Conservation (phyloP, 768 basidiomycete genomes). For the Naganishia randhawae region DNA sequence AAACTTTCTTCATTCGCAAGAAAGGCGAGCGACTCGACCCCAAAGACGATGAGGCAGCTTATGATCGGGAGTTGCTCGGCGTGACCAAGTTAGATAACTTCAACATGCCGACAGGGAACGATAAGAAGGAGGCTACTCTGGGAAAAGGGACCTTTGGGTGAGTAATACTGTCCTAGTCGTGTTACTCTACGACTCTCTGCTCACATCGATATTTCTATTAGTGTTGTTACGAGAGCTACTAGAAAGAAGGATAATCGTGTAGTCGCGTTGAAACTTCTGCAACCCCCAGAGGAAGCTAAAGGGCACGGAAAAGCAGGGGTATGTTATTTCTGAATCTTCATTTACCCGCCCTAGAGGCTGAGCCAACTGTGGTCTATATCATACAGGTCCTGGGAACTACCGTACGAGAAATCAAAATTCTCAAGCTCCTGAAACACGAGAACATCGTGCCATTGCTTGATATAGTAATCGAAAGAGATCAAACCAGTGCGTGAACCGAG, state of each 20-base stretch:
- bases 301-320: conserved; percentile 15
- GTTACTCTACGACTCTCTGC: not conserved
- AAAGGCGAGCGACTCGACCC: conserved; percentile 22
- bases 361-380: not conserved
- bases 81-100: conserved; percentile 22
- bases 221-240: conserved; percentile 28
- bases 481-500: conserved; percentile 15
- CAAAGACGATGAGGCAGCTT: conserved; percentile 14
- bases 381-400: conserved; percentile 76
- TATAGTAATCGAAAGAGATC: conserved; percentile 70
- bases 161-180: not conserved
- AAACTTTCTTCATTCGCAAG: not conserved
- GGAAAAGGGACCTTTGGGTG: conserved; percentile 33
- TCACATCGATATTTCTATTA: not conserved
- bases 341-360: not conserved
- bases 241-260: conserved; percentile 10
- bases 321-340: not conserved
- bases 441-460: conserved; percentile 83
- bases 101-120: conserved; percentile 9
- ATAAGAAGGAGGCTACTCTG: conserved; percentile 25
- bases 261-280: conserved; percentile 29
- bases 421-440: conserved; percentile 81
- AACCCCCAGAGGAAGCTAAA: conserved; percentile 28
- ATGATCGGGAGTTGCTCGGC: conserved; percentile 21
- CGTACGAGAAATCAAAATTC: conserved; percentile 90